phyloP scores from a whole-genome alignment of 495 filamentous ascomycete species.

The Xeromyces bisporus region DNA sequence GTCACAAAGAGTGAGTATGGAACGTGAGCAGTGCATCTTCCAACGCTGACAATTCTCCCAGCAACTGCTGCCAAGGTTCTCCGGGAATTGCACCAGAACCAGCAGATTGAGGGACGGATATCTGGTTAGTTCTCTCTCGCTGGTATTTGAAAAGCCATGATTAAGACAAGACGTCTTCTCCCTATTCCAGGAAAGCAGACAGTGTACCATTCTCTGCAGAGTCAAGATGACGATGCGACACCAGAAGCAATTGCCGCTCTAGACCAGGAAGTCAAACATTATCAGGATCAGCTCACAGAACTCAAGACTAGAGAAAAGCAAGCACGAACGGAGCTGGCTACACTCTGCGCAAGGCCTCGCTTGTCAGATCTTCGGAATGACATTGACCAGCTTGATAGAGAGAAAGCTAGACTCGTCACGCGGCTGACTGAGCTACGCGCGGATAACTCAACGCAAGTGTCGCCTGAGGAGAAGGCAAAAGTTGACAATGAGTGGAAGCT shows the following conservation, averaged over 20 bases:
- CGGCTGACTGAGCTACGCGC: conserved; percentile 23
- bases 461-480: conserved; percentile 26
- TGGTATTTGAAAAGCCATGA: background rate
- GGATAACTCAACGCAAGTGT: conserved; percentile 17
- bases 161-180: background rate
- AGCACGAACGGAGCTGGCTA: conserved; percentile 28
- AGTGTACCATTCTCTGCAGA: conserved; percentile 45
- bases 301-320: conserved; percentile 36
- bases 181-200: conserved; percentile 38
- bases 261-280: conserved; percentile 30
- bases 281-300: conserved; percentile 31
- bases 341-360: conserved; percentile 32
- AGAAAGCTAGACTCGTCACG: conserved; percentile 23
- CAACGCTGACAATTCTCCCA: background rate
- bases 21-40: background rate
- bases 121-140: conserved; percentile 26
- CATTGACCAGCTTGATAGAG: conserved; percentile 27
- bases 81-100: conserved; percentile 44
- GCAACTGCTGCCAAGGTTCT: conserved; percentile 37
- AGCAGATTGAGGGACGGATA: conserved; percentile 39
- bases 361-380: conserved; percentile 32
- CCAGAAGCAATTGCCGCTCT: conserved; percentile 30
- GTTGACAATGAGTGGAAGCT: conserved; percentile 32
- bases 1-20: conserved; percentile 54
- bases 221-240: conserved; percentile 23